Evolutionary conservation across 108 stramenopile species (phyloP), one percentile per base, ranked within the genome.

Genomic region (Ochromonas danica): DNA sequence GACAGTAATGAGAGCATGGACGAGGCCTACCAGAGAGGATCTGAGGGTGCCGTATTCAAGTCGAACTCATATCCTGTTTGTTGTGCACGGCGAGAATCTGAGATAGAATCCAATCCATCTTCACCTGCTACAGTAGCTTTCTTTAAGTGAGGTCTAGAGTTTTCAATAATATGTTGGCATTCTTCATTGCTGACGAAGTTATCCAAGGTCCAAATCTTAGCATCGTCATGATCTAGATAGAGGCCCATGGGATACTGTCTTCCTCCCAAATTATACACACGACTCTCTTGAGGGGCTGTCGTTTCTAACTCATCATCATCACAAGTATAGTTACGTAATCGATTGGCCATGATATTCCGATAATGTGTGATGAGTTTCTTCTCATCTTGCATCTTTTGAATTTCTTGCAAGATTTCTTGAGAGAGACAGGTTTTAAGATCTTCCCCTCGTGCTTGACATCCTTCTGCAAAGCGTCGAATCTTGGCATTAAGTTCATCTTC

Each of bases 51-150:
- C n/a, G n/a, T n/a, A n/a, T n/a, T 25, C 1, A 71, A 80, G 82
- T 81, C 28, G 0, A 31, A 38, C 0, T 62, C 60, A 39, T 78
- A 41, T 38, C 61, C 83, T 10, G 81, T 80, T 62, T 84, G 62
- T 2, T 67, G 63, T 10, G 63, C 63, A 6, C 25, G 3, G 1
- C 93, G 89, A 61, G 81, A 78, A 40, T 89, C 85, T n/a, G 87
- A 87, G 31, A 90, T 77, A 1, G 86, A 38, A 39, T 81, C 79
- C 31, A 91, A 91, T 36, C 93, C 94, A 40, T 90, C 89, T 14
- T 91, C 93, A 84, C 91, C 92, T 2, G 92, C 92, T 0, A 93
- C 92, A 0, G 90, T 89, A 0, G 93, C 94, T 78, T 85, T 81
- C 30, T 89, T 84, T 63, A 95, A 81, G 2, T 79, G 81, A 0